These are phyloP conservation scores for Sarcomyxa edulis DNA, from an alignment of 768 basidiomycete species.

Conservation along the genomic window DNA sequence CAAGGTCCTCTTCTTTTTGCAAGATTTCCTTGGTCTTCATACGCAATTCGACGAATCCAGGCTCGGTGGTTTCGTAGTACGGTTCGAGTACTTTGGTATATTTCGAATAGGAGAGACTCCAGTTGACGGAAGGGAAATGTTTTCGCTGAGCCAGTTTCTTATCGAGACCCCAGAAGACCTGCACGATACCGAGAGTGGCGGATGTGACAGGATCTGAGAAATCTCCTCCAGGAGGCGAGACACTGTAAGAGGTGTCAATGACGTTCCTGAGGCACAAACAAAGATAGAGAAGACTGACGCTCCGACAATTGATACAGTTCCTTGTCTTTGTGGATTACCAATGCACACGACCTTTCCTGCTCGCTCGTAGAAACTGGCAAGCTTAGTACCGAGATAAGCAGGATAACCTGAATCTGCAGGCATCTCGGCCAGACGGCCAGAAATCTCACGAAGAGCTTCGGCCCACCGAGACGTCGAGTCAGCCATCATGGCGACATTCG, in stretches of 20 bases:
- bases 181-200: constrained; percentile 96
- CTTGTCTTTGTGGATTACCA: constrained; percentile 82
- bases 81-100: constrained; percentile 92
- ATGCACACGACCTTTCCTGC: constrained; percentile 94
- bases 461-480: constrained; percentile 99
- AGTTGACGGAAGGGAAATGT: constrained; percentile 99
- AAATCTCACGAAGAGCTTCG: constrained; percentile 97
- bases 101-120: constrained; percentile 99
- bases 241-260: constrained; percentile 51
- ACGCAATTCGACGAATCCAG: constrained; percentile 93
- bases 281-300: constrained; percentile 58
- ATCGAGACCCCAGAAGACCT: constrained; percentile 99
- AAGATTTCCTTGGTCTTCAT: constrained; percentile 93
- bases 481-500: constrained; percentile 98
- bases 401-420: constrained; percentile 99
- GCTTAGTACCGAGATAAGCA: constrained; percentile 91
- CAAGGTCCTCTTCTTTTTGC: constrained; percentile 97
- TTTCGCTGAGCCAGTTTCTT: constrained; percentile 99
- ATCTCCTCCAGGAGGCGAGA: constrained; percentile 98
- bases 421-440: constrained; percentile 99
- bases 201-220: constrained; percentile 99
- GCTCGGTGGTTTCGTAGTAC: constrained; percentile 85
- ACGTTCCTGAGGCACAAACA: constrained; percentile 5
- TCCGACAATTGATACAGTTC: constrained; percentile 97
- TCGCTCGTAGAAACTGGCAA: constrained; percentile 97